phyloP scores from a whole-genome alignment of 139 green algal genomes.

The Coelastrella sp. region DNA sequence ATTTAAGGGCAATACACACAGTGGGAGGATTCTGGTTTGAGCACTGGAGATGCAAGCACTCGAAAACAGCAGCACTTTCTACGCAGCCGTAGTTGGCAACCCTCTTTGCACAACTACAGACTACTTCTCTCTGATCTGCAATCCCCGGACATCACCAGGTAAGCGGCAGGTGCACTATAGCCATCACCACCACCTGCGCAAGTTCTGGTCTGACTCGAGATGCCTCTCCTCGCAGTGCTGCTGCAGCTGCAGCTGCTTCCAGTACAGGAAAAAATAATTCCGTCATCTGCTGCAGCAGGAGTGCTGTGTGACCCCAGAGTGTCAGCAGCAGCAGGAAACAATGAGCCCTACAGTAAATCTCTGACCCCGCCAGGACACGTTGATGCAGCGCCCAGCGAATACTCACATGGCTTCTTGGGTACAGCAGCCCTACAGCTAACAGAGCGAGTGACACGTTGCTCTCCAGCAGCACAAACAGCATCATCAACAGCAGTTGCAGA shows the following conservation, averaged over 20 bases:
- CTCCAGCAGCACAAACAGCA: background rate
- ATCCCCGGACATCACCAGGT: background rate
- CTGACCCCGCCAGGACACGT: background rate
- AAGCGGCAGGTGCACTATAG: no score
- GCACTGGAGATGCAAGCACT: background rate
- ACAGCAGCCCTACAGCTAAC: background rate
- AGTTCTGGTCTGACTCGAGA: background rate
- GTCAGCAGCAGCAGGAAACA: background rate
- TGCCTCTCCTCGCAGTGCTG: constrained; percentile 14
- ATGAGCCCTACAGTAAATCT: background rate
- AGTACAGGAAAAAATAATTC: no score
- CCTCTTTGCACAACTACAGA: background rate
- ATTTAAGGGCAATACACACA: background rate
- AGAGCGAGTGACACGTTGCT: background rate
- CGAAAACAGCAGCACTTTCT: background rate
- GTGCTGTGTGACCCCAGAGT: background rate
- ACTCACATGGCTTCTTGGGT: background rate
- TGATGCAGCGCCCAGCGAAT: background rate
- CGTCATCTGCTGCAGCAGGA: no score
- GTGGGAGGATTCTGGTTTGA: background rate
- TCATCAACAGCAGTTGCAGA: background rate
- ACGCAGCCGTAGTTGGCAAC: constrained; percentile 1
- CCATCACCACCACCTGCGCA: no score
- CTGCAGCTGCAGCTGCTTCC: background rate
- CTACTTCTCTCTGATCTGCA: constrained; percentile 17